Evolutionary conservation across 75 land plant genomes (phyloP).

Genomic region (Cupressus sempervirens): DNA sequence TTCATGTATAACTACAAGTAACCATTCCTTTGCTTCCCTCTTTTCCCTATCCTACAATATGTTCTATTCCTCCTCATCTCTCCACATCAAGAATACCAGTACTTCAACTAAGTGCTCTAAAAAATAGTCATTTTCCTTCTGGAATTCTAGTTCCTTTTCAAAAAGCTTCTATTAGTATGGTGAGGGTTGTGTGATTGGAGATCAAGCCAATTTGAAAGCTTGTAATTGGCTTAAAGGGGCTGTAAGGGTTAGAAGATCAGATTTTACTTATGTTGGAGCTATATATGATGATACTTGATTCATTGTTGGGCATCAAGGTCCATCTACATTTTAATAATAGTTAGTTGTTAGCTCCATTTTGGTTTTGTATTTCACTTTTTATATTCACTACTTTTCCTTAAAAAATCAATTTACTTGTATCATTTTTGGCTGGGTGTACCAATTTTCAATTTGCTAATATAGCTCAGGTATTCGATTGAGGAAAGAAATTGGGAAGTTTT

Average conservation of each 20-base stretch:
- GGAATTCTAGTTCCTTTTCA: conserved; percentile 22
- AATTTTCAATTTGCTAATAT: neutral
- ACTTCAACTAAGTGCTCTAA: conserved; percentile 30
- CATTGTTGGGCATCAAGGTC: conserved; percentile 20
- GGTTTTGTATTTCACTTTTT: conserved; percentile 10
- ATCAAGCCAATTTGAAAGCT: conserved; percentile 66
- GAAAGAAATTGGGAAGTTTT: neutral
- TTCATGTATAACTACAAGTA: conserved; percentile 74
- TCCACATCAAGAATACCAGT: conserved; percentile 31
- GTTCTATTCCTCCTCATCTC: conserved; percentile 65
- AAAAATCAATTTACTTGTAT: conserved; percentile 1
- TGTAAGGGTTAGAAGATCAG: conserved; percentile 81
- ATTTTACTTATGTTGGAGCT: conserved; percentile 86
- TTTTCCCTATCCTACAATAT: conserved; percentile 24
- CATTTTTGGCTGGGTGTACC: conserved; percentile 8
- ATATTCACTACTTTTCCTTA: neutral
- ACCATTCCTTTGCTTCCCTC: conserved; percentile 75
- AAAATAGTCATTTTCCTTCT: conserved; percentile 12
- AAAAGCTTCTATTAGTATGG: conserved; percentile 19
- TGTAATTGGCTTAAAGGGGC: conserved; percentile 86
- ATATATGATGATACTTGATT: conserved; percentile 87
- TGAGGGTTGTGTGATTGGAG: conserved; percentile 36
- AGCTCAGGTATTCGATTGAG: neutral
- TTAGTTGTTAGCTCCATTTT: conserved; percentile 14
- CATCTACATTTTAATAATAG: conserved; percentile 14